Percentiles rank a stretch among this genome's conserved stretches.
Conservation (phyloP, 495 filamentous ascomycete species). For the Xylaria bambusicola region DNA sequence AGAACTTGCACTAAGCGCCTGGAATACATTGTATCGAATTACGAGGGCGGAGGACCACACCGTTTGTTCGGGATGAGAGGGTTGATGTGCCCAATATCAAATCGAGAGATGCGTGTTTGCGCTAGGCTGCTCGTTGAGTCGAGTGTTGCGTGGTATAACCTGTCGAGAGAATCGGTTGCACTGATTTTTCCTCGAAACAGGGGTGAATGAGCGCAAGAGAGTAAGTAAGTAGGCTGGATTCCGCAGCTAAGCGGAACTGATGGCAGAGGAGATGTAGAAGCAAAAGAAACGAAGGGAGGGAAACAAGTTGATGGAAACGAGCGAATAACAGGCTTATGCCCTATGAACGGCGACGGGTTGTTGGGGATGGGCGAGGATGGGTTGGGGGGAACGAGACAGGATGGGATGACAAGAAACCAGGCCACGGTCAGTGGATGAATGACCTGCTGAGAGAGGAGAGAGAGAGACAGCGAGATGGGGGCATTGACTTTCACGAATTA, state of each 20-base stretch:
- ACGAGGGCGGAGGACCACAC: background rate
- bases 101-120: background rate
- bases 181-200: too few species aligned
- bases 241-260: background rate
- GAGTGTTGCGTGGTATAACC: background rate
- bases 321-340: slow-evolving; percentile 20
- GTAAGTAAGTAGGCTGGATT: background rate
- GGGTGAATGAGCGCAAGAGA: background rate
- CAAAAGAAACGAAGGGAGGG: background rate
- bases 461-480: slow-evolving; percentile 9
- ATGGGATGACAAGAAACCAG: too few species aligned
- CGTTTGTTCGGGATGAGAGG: background rate
- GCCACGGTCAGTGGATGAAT: too few species aligned
- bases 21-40: slow-evolving; percentile 42
- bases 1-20: slow-evolving; percentile 38
- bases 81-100: background rate
- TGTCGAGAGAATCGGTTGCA: background rate
- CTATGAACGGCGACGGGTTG: background rate
- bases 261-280: background rate
- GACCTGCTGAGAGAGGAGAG: background rate
- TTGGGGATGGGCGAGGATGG: background rate
- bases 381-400: background rate
- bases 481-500: slow-evolving; percentile 14
- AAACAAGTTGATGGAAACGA: slow-evolving; percentile 19
- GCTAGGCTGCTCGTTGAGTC: background rate